Percentiles rank a stretch among this genome's conserved stretches.
phyloP scores from a whole-genome alignment of 2,329 filamentous ascomycete species.

The Fusarium liriodendri region DNA sequence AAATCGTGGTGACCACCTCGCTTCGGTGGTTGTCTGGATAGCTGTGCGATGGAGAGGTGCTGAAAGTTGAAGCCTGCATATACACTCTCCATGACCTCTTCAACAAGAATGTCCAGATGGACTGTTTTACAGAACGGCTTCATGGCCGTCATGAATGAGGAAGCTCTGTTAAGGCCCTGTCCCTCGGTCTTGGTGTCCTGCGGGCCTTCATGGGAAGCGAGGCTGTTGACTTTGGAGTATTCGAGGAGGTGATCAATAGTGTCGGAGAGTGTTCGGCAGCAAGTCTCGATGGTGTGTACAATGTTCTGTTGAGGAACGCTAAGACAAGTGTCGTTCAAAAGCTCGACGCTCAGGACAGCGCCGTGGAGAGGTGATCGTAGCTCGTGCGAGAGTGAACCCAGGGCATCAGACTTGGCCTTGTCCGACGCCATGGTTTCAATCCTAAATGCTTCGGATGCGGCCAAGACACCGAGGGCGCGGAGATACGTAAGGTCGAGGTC shows the following conservation, averaged over 20 bases:
- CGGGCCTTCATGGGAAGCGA: constrained; percentile 19
- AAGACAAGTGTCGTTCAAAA: constrained; percentile 64
- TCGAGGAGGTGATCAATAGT: constrained; percentile 65
- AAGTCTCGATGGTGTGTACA: constrained; percentile 61
- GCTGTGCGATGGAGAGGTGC: constrained; percentile 36
- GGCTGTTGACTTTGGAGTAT: constrained; percentile 65
- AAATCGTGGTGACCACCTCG: constrained; percentile 16
- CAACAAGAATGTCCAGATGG: constrained; percentile 54
- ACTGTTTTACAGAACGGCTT: constrained; percentile 40
- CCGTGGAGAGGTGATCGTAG: constrained; percentile 71
- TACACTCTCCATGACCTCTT: constrained; percentile 61
- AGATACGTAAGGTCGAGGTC: constrained; percentile 64
- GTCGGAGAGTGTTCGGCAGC: constrained; percentile 63
- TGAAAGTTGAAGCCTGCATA: constrained; percentile 58
- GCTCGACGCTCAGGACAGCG: constrained; percentile 64
- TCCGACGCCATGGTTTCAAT: constrained; percentile 52
- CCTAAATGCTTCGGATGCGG: constrained; percentile 67
- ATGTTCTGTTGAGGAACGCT: constrained; percentile 59
- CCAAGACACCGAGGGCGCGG: constrained; percentile 62
- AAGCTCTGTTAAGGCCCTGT: not conserved
- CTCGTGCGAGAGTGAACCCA: constrained; percentile 71
- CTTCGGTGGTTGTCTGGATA: constrained; percentile 4
- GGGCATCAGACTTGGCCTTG: constrained; percentile 66
- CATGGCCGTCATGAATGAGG: constrained; percentile 6
- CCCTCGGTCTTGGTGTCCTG: not conserved